Evolutionary conservation across 768 basidiomycete genomes (phyloP).

Genomic region (Artomyces pyxidatus): DNA sequence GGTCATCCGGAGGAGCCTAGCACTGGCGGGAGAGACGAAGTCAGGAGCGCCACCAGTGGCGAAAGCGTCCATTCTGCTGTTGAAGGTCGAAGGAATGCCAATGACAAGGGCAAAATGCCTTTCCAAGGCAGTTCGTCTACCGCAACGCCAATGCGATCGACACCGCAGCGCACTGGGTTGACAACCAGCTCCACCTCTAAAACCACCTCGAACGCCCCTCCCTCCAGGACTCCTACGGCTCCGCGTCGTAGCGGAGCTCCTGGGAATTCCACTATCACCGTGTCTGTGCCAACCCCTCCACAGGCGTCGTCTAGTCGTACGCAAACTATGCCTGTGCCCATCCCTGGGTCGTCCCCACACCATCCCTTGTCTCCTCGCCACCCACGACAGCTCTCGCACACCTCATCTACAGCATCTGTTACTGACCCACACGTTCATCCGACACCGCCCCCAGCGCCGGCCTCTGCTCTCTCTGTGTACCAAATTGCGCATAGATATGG

Average conservation of each 20-base stretch:
- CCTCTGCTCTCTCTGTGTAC: conserved; percentile 69
- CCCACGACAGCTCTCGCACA: conserved; percentile 29
- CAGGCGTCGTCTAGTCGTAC: conserved; percentile 22
- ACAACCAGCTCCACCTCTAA: background rate
- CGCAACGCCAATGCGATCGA: background rate
- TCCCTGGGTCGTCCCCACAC: conserved; percentile 34
- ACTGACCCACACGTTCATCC: conserved; percentile 71
- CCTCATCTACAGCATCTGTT: conserved; percentile 23
- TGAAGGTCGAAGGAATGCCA: conserved; percentile 9
- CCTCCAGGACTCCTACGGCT: background rate
- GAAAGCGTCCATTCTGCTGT: conserved; percentile 32
- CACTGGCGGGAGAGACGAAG: conserved; percentile 24
- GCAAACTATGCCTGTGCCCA: conserved; percentile 35
- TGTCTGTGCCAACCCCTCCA: background rate
- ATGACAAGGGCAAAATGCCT: conserved; percentile 12
- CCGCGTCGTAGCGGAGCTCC: background rate
- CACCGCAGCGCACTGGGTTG: conserved; percentile 2
- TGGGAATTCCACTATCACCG: background rate
- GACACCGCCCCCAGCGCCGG: conserved; percentile 49
- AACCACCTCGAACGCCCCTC: background rate
- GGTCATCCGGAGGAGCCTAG: conserved; percentile 26
- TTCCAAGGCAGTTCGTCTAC: conserved; percentile 3
- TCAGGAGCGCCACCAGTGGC: conserved; percentile 42
- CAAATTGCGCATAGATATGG: conserved; percentile 70
- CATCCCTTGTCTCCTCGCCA: conserved; percentile 43